These are phyloP conservation scores for Naematelia encephala DNA, from an alignment of 768 basidiomycete species.

Conservation along the genomic window DNA sequence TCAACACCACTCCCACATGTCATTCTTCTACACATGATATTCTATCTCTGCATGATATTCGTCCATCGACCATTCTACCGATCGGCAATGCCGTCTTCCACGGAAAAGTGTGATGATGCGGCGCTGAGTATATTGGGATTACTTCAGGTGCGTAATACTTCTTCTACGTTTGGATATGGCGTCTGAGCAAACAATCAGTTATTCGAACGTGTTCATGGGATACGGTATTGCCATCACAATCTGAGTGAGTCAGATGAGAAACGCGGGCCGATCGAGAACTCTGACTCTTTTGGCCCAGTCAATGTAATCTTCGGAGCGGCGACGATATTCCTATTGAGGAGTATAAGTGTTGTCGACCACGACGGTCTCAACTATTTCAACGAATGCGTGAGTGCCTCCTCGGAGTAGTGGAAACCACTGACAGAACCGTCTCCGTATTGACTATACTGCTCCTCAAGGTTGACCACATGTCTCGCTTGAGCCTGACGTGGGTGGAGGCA, in stretches of 20 bases:
- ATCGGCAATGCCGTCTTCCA: constrained; percentile 5
- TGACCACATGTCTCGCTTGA: constrained; percentile 14
- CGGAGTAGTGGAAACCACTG: neutral
- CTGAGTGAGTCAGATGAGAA: constrained; percentile 11
- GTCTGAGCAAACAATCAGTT: too few species aligned
- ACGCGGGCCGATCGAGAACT: neutral
- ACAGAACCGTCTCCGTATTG: neutral
- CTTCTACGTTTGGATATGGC: too few species aligned
- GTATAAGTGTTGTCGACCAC: neutral
- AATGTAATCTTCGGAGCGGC: constrained; percentile 24
- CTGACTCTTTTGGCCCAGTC: constrained; percentile 6
- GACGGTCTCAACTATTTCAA: constrained; percentile 14
- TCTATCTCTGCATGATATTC: constrained; percentile 20
- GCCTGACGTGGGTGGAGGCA: constrained; percentile 18
- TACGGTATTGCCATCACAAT: constrained; percentile 17
- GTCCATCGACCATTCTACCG: constrained; percentile 24
- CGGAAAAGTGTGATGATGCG: constrained; percentile 16
- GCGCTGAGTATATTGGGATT: constrained; percentile 12
- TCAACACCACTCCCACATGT: constrained; percentile 18
- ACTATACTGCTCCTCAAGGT: too few species aligned
- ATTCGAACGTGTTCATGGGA: constrained; percentile 14
- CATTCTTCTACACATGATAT: constrained; percentile 18
- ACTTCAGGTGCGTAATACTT: too few species aligned
- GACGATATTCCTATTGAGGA: constrained; percentile 19
- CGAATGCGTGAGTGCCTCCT: constrained; percentile 15